A percentile compares a stretch with the other conserved stretches of the same genome.
phyloP scores from a whole-genome alignment of 352 stramenopile genomes.

The Phytophthora gonapodyides region DNA sequence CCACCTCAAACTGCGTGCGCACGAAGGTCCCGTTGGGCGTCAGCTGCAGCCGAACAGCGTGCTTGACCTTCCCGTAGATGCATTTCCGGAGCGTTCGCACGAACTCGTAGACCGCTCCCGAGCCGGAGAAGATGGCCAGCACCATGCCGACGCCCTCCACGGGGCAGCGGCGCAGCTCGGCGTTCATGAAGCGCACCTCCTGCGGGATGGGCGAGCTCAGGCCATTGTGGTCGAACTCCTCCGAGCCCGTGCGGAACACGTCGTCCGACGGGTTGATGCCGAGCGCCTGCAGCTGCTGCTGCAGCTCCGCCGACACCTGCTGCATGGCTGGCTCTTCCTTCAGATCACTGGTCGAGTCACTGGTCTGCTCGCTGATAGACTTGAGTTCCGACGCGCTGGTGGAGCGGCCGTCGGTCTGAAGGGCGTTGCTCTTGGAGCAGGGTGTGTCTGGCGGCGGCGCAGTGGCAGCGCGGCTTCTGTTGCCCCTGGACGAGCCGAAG shows the following conservation, averaged over 20 bases:
- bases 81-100: constrained; percentile 87
- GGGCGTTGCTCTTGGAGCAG: no score
- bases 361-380: constrained; percentile 9
- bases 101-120: constrained; percentile 84
- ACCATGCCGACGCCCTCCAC: constrained; percentile 79
- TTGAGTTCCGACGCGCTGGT: constrained; percentile 20
- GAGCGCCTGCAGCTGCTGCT: constrained; percentile 80
- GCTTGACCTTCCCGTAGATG: constrained; percentile 90
- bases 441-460: constrained; percentile 13
- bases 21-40: constrained; percentile 75
- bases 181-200: constrained; percentile 89
- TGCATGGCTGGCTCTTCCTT: constrained; percentile 41
- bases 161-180: constrained; percentile 73
- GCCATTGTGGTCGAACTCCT: constrained; percentile 80
- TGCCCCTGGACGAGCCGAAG: constrained; percentile 20
- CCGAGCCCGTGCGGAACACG: constrained; percentile 79
- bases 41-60: constrained; percentile 84
- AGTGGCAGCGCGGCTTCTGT: constrained; percentile 28
- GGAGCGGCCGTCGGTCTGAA: not conserved
- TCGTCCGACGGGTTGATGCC: constrained; percentile 83
- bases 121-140: constrained; percentile 80
- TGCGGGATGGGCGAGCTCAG: constrained; percentile 83
- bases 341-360: constrained; percentile 16
- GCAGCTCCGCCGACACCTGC: constrained; percentile 67
- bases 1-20: constrained; percentile 79